Base-by-base conservation (phyloP, 352 stramenopile genomes). In the Albugo laibachii region DNA sequence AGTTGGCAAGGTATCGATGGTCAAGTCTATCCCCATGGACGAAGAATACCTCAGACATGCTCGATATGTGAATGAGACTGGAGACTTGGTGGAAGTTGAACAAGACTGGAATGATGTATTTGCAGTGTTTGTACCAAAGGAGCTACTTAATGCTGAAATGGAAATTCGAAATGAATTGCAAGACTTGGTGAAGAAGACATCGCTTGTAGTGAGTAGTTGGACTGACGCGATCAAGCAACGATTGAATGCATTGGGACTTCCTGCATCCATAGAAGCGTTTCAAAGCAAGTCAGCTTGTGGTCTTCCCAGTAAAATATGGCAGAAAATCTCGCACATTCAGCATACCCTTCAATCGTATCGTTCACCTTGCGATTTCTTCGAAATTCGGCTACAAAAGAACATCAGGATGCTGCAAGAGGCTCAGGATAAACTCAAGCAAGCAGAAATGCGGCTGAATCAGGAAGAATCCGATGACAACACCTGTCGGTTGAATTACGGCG, bases 241-340 rank as follows among this genome's bases (percentile, higher is more conserved):
- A 37, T 59, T 88, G 18, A 55, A 69, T 13, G 50, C 45, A n/a
- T 52, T 88, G 46, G 70, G 69, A 0, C 57, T 88, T 2, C 76
- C 76, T 20, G 76, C 76, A 11, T 79, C 76, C 4, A 81, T 88
- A 41, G 76, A 88, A 49, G 76, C 76, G 8, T 80, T 81, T 47
- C 70, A 84, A 38, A 67, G 74, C 49, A 75, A 64, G 20, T 65
- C 53, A 20, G 66, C 73, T 52, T 66, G 77, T 20, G 68, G 68
- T 37, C 73, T 83, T 21, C 65, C 71, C 13, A 45, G 13, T 16
- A 63, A 52, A 13, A 63, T 81, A 20, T 83, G 71, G 71, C 56
- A 66, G 39, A 65, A 66, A 21, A 69, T 81, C 44, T 48, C 69
- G 44, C 56, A 79, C 36, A 57, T 80, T 13, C 62, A 80, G 48